Evolutionary conservation across 164 flowering plant genomes (phyloP), one percentile per base, ranked within the genome.

Genomic region (Stephania cephalantha): DNA sequence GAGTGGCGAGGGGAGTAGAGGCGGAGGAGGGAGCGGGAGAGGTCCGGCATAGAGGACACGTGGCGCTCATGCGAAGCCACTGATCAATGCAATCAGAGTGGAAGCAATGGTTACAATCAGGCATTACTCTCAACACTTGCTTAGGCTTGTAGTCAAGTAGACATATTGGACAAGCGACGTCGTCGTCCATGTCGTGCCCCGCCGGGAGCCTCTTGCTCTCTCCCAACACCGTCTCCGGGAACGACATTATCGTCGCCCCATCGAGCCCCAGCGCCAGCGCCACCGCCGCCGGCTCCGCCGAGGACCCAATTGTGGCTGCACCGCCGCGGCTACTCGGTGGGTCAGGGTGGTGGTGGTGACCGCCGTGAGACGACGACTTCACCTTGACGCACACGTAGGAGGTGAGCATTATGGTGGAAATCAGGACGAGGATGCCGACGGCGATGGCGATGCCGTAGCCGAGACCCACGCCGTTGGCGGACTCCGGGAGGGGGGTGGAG

Each of bases 41-140:
- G 35, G 53, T 85, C 44, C 91, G 79, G 77, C 90, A 88, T 18
- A 87, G 11, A 1, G 91, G 90, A 74, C 94, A 88, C 69, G 94
- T 84, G 67, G 83, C 84, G 66, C 75, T 87, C 78, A 82, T 75
- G 55, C 80, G 74, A 0, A 88, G 88, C 94, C 94, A 90, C 72
- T 79, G 88, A 48, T 90, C 91, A 1, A 90, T 72, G 73, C 94
- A 90, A 53, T 74, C 71, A 1, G 79, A 85, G 64, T 90, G 94
- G 77, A 88, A 90, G 71, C 82, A 86, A 75, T 88, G 94, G 48
- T 82, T 76, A 79, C 94, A 90, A 2, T 85, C 88, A 0, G 94
- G 91, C 11, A 90, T 77, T 35, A 76, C 76, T 76, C 88, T 79
- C 6, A 90, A 15, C 0, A 76, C 69, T 4, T 90, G 90, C 68